These are phyloP conservation scores for Penicillium sp. DNA, from an alignment of 2,329 filamentous ascomycete species.

Conservation along the genomic window DNA sequence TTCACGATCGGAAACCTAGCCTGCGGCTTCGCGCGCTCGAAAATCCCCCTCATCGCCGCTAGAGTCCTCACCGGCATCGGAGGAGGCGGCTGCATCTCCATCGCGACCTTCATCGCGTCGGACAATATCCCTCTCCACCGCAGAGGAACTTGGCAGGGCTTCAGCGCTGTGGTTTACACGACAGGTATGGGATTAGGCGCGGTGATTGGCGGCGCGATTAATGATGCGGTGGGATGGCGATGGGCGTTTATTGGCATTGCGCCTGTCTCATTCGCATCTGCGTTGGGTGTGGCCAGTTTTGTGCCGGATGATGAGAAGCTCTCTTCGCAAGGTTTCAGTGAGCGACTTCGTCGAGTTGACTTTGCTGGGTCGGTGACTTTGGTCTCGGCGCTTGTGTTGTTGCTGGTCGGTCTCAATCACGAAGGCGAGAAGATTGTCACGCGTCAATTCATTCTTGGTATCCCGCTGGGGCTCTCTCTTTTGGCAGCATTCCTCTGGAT, in stretches of 20 bases:
- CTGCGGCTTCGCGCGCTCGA: slow-evolving; percentile 14
- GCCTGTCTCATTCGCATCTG: slow-evolving; percentile 12
- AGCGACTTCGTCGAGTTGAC: slow-evolving; percentile 13
- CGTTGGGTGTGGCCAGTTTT: slow-evolving; percentile 12
- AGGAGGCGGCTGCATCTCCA: slow-evolving; percentile 21
- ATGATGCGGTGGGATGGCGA: slow-evolving; percentile 18
- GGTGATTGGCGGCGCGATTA: slow-evolving; percentile 17
- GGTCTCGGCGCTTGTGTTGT: slow-evolving; percentile 13
- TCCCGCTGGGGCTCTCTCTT: slow-evolving; percentile 1
- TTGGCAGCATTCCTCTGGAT: slow-evolving; percentile 12
- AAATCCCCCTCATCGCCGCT: slow-evolving; percentile 8
- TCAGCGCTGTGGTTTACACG: slow-evolving; percentile 14
- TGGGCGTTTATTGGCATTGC: slow-evolving; percentile 21
- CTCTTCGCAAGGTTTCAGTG: not conserved
- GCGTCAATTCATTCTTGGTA: not conserved
- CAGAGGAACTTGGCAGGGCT: slow-evolving; percentile 15
- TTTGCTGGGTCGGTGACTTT: slow-evolving; percentile 17
- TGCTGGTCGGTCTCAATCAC: slow-evolving; percentile 17
- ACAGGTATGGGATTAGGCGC: slow-evolving; percentile 17
- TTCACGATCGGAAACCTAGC: slow-evolving; percentile 18
- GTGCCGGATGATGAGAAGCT: slow-evolving; percentile 7
- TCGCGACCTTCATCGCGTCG: slow-evolving; percentile 20
- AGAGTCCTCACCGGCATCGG: slow-evolving; percentile 19
- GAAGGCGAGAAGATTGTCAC: slow-evolving; percentile 8
- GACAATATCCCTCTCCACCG: slow-evolving; percentile 18